Percentiles rank a stretch among this genome's conserved stretches.
phyloP scores from a whole-genome alignment of 2,329 filamentous ascomycete species.

The Metarhizium anisopliae region DNA sequence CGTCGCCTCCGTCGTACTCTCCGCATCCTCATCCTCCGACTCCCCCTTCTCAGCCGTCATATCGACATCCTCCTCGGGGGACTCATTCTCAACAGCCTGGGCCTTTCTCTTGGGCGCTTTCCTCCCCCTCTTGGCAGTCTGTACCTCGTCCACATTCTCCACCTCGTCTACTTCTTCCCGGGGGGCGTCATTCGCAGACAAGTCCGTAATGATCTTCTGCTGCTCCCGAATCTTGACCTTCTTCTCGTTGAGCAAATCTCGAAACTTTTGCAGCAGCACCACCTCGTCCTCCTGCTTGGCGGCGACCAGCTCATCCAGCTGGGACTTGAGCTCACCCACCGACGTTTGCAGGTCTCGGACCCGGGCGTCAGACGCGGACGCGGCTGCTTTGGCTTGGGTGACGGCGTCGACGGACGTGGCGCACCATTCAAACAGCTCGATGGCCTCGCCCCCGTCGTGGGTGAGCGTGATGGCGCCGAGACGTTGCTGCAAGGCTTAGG shows the following conservation, averaged over 20 bases:
- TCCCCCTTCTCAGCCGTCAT: slow-evolving; percentile 17
- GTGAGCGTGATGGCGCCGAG: slow-evolving; percentile 56
- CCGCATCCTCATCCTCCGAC: slow-evolving; percentile 31
- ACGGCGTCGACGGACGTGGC: slow-evolving; percentile 44
- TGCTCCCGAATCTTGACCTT: slow-evolving; percentile 72
- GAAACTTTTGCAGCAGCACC: slow-evolving; percentile 59
- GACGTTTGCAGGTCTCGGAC: slow-evolving; percentile 42
- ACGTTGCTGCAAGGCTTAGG: slow-evolving; percentile 44
- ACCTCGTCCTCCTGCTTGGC: slow-evolving; percentile 60
- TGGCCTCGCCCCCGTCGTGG: slow-evolving; percentile 45
- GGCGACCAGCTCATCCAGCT: slow-evolving; percentile 57
- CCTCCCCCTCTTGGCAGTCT: slow-evolving; percentile 23
- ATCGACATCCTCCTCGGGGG: slow-evolving; percentile 39
- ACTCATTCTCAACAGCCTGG: slow-evolving; percentile 30
- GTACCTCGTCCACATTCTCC: slow-evolving; percentile 16
- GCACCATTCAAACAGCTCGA: slow-evolving; percentile 65
- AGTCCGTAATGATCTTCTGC: slow-evolving; percentile 47
- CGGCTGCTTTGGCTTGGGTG: slow-evolving; percentile 31
- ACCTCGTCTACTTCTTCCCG: slow-evolving; percentile 18
- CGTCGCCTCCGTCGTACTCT: slow-evolving; percentile 30
- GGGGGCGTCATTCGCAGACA: slow-evolving; percentile 18
- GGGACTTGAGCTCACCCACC: slow-evolving; percentile 48
- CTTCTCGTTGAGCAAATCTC: slow-evolving; percentile 65
- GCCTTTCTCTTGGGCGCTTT: slow-evolving; percentile 43
- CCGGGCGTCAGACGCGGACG: slow-evolving; percentile 32